Base-by-base conservation (phyloP, 2,329 filamentous ascomycete species). In the Talaromyces sp. region DNA sequence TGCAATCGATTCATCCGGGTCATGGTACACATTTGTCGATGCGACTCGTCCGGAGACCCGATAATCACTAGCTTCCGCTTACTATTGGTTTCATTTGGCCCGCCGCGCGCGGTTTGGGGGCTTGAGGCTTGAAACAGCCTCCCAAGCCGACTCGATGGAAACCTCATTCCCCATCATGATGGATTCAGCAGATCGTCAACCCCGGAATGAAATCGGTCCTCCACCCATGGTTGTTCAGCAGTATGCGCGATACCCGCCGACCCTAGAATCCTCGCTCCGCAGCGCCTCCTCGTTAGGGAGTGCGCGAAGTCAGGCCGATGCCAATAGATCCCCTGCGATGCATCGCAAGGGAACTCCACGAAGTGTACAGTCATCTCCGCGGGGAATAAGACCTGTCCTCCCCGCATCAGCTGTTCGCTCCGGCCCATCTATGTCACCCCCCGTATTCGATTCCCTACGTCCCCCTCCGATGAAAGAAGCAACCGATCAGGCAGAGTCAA, bases 401-500 rank as follows among this genome's bases (percentile, higher is more conserved):
- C 65, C 67, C 24, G 57, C 61, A 19, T 63, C 66, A 3, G 57
- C 64, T 16, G 55, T 62, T 51, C 72, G 63, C 22, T 67, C 70
- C 6, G 72, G 68, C 8, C 60, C 67, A 13, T 76, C 74, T 1
- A 74, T 75, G 69, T 75, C 74, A 29, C 74, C 74, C 44, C 71
- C 73, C 3, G 39, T 70, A 4, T 68, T 70, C 47, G 70, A 71
- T 51, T 51, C 65, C 19, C 49, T 64, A 14, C 69, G 65, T 22
- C 70, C 65, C 19, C 55, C 64, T 42, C 64, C 57, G 9, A 58
- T 64, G 37, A 66, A 64, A 48, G 70, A 74, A 35, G 45, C 67
- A 3, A 55, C 67, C 10, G 68, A 70, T 37, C 77, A 79, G 5
- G 69, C 70, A 49, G 80, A 83, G 62, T 58, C 65, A 24, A 79